Conservation (phyloP, 2,329 filamentous ascomycete species). For the Incumbomyces delicatus region DNA sequence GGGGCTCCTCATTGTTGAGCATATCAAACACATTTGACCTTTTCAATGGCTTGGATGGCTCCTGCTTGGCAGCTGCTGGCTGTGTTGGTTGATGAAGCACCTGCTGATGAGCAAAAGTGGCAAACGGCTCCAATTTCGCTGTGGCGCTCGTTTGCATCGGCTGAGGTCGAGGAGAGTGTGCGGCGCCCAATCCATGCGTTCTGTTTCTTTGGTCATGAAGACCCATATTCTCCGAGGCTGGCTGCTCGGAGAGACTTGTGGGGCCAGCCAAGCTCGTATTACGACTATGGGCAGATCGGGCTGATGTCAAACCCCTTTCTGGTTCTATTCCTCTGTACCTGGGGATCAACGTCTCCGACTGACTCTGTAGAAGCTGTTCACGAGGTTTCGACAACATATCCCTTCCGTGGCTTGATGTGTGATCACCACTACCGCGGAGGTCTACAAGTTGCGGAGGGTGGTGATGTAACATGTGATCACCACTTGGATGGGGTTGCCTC, state of each 20-base stretch:
- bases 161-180: constrained; percentile 3
- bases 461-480: not conserved
- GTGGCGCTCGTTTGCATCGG: constrained; percentile 4
- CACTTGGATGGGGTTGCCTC: constrained; percentile 8
- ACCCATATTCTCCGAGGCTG: not conserved
- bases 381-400: constrained; percentile 6
- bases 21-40: constrained; percentile 42
- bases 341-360: not conserved
- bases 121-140: not conserved
- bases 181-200: not conserved
- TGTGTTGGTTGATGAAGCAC: constrained; percentile 7
- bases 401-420: constrained; percentile 6
- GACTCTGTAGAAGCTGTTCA: constrained; percentile 5
- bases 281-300: not conserved
- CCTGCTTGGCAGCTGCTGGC: constrained; percentile 10
- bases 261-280: not conserved
- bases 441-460: constrained; percentile 15
- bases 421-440: constrained; percentile 3
- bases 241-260: not conserved
- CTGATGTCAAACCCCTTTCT: constrained; percentile 1
- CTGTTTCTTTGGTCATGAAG: not conserved
- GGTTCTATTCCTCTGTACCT: constrained; percentile 5
- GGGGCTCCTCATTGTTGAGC: constrained; percentile 39
- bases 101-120: constrained; percentile 3
- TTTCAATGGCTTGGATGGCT: constrained; percentile 28